phyloP scores from a whole-genome alignment of 257 asterid genomes.

The Pogostemon cablin region DNA sequence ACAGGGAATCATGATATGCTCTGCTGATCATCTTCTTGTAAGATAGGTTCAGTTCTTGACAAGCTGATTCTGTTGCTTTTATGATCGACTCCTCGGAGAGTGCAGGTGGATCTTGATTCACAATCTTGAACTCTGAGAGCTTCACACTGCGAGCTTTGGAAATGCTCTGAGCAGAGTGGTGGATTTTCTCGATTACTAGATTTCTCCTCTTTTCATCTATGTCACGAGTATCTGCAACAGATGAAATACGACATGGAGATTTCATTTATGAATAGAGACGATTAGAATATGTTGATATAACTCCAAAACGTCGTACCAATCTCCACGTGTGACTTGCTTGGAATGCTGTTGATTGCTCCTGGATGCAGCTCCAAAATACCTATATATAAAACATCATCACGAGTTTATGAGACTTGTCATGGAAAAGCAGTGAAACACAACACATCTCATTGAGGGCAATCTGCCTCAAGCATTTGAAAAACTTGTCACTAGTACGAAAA shows the following conservation, averaged over 20 bases:
- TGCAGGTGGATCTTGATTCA: conserved; percentile 98
- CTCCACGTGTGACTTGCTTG: conserved; percentile 90
- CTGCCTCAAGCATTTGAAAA: no score
- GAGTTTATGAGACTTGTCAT: not conserved
- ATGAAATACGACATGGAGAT: not conserved
- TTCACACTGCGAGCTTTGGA: conserved; percentile 63
- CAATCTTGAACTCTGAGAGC: conserved; percentile 71
- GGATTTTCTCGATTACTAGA: conserved; percentile 65
- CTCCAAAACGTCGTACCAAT: conserved; percentile 52
- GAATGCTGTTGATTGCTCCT: conserved; percentile 98
- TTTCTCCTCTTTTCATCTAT: conserved; percentile 83
- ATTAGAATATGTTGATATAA: not conserved
- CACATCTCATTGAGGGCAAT: no score
- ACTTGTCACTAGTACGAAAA: no score
- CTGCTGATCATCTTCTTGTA: conserved; percentile 94
- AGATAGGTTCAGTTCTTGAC: conserved; percentile 66
- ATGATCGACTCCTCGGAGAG: conserved; percentile 60
- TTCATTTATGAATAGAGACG: not conserved
- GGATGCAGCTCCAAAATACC: conserved; percentile 97
- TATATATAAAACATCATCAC: conserved; percentile 26
- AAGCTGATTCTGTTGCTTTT: conserved; percentile 80
- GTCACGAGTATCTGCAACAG: conserved; percentile 78
- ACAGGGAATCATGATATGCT: conserved; percentile 93
- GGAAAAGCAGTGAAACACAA: not conserved
- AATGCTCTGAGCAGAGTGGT: conserved; percentile 59